Percentiles rank a stretch among this genome's conserved stretches.
phyloP scores from a whole-genome alignment of 2,329 filamentous ascomycete species.

The Xylaria sp. region DNA sequence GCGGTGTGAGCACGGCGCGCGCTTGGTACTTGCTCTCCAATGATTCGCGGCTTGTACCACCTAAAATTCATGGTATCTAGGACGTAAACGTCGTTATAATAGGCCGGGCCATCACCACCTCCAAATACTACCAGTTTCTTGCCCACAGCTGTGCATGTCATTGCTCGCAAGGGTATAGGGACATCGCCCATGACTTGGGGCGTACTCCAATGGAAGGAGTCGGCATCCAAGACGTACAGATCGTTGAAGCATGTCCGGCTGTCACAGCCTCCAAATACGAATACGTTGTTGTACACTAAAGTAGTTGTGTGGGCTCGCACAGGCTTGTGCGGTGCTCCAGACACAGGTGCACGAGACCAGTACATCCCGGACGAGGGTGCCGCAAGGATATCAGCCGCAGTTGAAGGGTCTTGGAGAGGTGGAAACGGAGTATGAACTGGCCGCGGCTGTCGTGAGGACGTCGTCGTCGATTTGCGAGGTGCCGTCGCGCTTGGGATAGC shows the following conservation, averaged over 20 bases:
- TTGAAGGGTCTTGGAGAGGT: slow-evolving; percentile 64
- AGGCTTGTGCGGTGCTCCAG: slow-evolving; percentile 68
- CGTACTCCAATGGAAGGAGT: slow-evolving; percentile 75
- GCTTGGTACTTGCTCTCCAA: slow-evolving; percentile 67
- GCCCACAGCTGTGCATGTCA: slow-evolving; percentile 77
- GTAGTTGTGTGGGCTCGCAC: slow-evolving; percentile 75
- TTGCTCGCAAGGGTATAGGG: slow-evolving; percentile 72
- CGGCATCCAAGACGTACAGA: slow-evolving; percentile 74
- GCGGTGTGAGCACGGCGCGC: slow-evolving; percentile 74
- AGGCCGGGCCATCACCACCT: slow-evolving; percentile 74
- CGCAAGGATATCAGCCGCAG: slow-evolving; percentile 67
- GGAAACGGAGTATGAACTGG: slow-evolving; percentile 63
- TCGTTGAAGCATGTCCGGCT: slow-evolving; percentile 74
- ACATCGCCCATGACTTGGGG: slow-evolving; percentile 73
- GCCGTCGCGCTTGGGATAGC: slow-evolving; percentile 33
- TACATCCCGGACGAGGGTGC: slow-evolving; percentile 78
- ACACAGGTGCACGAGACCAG: slow-evolving; percentile 74
- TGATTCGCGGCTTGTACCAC: slow-evolving; percentile 70
- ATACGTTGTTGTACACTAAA: slow-evolving; percentile 72
- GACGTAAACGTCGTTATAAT: slow-evolving; percentile 78
- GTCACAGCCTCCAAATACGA: slow-evolving; percentile 76
- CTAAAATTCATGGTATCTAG: slow-evolving; percentile 76
- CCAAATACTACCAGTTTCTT: slow-evolving; percentile 77
- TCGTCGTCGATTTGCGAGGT: slow-evolving; percentile 38
- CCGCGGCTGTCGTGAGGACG: slow-evolving; percentile 45